phyloP scores from a whole-genome alignment of 2,329 filamentous ascomycete species.

The Alternaria conjuncta region DNA sequence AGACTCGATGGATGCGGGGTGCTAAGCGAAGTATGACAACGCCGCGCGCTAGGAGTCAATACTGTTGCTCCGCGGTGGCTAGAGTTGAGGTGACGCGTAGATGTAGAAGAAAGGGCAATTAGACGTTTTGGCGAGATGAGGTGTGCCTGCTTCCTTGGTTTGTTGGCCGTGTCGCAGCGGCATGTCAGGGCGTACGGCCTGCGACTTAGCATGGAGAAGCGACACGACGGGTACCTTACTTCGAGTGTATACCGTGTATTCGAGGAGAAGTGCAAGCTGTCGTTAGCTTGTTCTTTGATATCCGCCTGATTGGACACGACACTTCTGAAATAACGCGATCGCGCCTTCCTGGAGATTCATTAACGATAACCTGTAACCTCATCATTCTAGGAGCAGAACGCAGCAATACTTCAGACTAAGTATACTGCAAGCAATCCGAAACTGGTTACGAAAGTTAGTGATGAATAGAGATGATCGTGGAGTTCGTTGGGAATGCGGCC shows the following conservation, averaged over 20 bases:
- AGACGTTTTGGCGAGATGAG: background rate
- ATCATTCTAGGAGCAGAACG: background rate
- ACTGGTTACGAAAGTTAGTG: background rate
- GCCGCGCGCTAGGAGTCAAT: slow-evolving; percentile 18
- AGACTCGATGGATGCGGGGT: slow-evolving; percentile 16
- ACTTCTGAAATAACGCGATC: background rate
- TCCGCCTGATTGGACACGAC: background rate
- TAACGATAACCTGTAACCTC: background rate
- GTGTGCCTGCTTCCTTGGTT: background rate
- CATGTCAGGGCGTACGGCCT: slow-evolving; percentile 11
- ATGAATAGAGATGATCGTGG: background rate
- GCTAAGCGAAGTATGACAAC: slow-evolving; percentile 15
- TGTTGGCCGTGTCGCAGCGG: background rate
- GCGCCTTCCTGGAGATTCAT: background rate
- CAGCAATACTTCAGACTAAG: background rate
- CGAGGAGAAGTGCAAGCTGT: background rate
- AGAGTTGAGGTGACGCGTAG: background rate
- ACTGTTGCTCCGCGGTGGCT: background rate
- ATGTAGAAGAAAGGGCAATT: background rate
- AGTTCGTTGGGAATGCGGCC: background rate
- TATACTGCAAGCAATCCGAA: background rate
- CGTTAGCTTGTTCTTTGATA: background rate
- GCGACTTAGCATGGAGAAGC: background rate
- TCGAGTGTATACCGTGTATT: background rate
- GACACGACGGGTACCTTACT: background rate